A percentile compares a stretch with the other conserved stretches of the same genome.
phyloP scores from a whole-genome alignment of 257 asterid genomes.

The Solanum bulbocastanum region DNA sequence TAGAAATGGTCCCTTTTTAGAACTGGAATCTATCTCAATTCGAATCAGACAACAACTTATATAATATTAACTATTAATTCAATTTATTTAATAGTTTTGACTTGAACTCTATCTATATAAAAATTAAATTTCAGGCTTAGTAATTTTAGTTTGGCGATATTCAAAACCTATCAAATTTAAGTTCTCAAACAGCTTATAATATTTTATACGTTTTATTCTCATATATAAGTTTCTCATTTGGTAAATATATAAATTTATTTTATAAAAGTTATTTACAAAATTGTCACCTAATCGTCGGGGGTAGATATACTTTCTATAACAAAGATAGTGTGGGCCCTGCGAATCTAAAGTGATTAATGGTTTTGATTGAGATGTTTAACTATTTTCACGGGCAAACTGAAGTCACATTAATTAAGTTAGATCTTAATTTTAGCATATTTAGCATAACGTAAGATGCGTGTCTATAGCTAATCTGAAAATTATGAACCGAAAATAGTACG shows the following conservation, averaged over 20 bases:
- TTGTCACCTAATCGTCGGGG: neutral
- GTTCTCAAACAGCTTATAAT: neutral
- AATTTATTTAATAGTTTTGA: neutral
- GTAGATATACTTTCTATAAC: neutral
- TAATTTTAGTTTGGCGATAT: neutral
- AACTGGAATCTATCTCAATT: too few relatives aligned
- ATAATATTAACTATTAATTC: neutral
- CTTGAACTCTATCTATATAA: neutral
- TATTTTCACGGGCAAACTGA: neutral
- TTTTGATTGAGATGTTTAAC: neutral
- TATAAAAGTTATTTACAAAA: neutral
- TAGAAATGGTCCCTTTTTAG: neutral
- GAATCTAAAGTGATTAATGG: neutral
- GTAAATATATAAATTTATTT: neutral
- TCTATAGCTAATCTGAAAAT: neutral
- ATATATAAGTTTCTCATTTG: neutral
- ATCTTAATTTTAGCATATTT: neutral
- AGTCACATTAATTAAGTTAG: neutral
- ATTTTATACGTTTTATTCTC: neutral
- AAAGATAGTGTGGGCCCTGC: neutral
- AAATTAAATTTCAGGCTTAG: neutral
- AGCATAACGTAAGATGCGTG: neutral
- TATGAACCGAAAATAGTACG: neutral
- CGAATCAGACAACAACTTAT: too few relatives aligned
- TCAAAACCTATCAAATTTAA: neutral